These are phyloP conservation scores for Gastrolobium bilobum DNA, from an alignment of 306 rosid species.

Conservation along the genomic window DNA sequence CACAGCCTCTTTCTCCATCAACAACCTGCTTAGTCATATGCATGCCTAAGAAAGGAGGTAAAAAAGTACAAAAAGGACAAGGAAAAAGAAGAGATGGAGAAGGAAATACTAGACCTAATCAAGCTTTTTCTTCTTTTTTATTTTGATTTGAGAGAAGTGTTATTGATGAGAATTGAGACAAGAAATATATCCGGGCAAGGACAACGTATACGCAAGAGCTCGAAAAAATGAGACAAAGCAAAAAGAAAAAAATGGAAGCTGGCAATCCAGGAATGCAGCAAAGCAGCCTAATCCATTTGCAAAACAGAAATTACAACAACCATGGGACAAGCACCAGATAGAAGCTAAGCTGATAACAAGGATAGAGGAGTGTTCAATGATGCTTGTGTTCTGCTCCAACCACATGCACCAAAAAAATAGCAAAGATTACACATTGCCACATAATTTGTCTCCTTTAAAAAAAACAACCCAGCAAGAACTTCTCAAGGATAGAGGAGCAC, in stretches of 20 bases:
- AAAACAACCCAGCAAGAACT: background rate
- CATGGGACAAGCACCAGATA: background rate
- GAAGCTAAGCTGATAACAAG: background rate
- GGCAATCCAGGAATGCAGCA: conserved; percentile 2
- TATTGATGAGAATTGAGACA: background rate
- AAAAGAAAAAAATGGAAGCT: background rate
- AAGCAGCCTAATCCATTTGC: background rate
- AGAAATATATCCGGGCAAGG: background rate
- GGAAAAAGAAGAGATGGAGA: background rate
- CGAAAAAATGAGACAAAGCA: background rate
- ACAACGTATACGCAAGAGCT: background rate
- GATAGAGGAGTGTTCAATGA: too few species aligned
- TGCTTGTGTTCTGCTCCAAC: background rate
- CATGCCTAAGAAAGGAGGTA: conserved; percentile 16
- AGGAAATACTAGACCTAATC: conserved; percentile 5
- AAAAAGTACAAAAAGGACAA: background rate
- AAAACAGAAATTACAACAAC: background rate
- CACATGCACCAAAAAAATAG: background rate
- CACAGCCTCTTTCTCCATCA: conserved; percentile 88
- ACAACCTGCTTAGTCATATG: conserved; percentile 62
- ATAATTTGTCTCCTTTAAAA: background rate
- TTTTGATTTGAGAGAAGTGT: background rate
- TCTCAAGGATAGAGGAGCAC: background rate
- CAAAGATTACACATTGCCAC: background rate
- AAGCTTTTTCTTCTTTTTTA: background rate